Conservation (phyloP, 768 basidiomycete species). For the Lactarius sp. region DNA sequence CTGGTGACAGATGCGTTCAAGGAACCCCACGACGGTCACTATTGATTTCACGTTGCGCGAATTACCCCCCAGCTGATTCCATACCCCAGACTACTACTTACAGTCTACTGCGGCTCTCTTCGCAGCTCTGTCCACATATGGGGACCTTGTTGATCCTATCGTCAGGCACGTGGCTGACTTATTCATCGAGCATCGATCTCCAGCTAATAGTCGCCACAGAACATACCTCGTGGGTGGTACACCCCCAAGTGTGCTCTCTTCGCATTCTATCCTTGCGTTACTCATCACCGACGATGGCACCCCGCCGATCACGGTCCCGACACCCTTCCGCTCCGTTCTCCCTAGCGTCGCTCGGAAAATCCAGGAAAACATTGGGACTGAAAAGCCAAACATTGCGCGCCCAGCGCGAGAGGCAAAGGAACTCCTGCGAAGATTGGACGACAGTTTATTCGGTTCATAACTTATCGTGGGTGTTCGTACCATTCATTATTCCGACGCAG, state of each 20-base stretch:
- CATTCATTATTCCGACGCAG: background rate
- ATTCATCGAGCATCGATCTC: background rate
- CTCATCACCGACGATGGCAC: constrained; percentile 43
- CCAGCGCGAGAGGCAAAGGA: constrained; percentile 84
- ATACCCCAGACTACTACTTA: constrained; percentile 56
- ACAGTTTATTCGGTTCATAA: constrained; percentile 22
- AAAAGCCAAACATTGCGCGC: constrained; percentile 65
- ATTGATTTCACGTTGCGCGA: background rate
- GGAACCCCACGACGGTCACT: constrained; percentile 59
- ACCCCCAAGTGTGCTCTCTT: constrained; percentile 56
- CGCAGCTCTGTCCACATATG: constrained; percentile 54
- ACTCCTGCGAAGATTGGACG: constrained; percentile 36
- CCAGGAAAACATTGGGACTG: constrained; percentile 60
- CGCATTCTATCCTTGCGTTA: constrained; percentile 54
- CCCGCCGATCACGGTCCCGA: constrained; percentile 32
- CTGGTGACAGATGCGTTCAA: constrained; percentile 76
- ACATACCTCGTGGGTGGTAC: constrained; percentile 63
- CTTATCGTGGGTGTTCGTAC: background rate
- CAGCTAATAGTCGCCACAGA: constrained; percentile 34
- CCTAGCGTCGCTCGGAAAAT: constrained; percentile 69
- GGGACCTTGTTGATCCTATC: constrained; percentile 59
- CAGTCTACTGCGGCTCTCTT: constrained; percentile 62
- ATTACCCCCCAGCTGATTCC: background rate
- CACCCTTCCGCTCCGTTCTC: constrained; percentile 60
- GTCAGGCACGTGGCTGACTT: constrained; percentile 49